These are phyloP conservation scores for Glebionis coronaria DNA, from an alignment of 129 eudicot genomes.

Conservation along the genomic window DNA sequence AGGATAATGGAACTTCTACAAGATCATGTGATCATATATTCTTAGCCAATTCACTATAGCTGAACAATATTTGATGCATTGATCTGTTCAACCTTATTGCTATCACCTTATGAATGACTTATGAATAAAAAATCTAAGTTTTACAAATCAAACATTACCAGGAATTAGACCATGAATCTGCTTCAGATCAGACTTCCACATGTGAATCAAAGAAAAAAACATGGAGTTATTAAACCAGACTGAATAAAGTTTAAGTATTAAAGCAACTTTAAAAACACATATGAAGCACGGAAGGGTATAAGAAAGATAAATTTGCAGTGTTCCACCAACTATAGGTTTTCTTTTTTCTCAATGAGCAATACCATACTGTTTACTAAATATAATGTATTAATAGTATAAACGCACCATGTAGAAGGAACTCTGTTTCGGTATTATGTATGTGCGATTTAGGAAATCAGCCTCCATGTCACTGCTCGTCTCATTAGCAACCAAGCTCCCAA, in stretches of 20 bases:
- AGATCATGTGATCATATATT: not conserved
- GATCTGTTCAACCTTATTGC: conserved; percentile 11
- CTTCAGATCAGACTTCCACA: conserved; percentile 87
- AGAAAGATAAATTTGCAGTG: conserved; percentile 1
- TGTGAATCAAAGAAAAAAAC: conserved; percentile 38
- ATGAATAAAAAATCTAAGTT: conserved; percentile 8
- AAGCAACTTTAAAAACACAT: not conserved
- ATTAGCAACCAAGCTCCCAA: conserved; percentile 56
- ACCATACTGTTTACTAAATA: not conserved
- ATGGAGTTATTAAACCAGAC: conserved; percentile 35
- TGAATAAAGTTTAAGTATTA: not conserved
- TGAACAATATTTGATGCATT: conserved; percentile 12
- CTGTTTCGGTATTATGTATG: conserved; percentile 65
- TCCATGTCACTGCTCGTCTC: conserved; percentile 49
- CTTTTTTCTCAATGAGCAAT: not conserved
- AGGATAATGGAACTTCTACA: not conserved
- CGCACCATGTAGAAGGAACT: conserved; percentile 79
- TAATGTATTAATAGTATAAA: not conserved
- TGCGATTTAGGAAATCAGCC: conserved; percentile 55
- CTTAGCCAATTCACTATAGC: conserved; percentile 8
- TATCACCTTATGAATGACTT: not conserved
- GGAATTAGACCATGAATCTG: conserved; percentile 74
- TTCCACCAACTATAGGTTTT: not conserved
- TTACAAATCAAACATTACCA: conserved; percentile 43
- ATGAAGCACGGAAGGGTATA: not conserved